Evolutionary conservation across 768 basidiomycete species (phyloP), one percentile per base, ranked within the genome.

Genomic region (Artomyces pyxidatus): DNA sequence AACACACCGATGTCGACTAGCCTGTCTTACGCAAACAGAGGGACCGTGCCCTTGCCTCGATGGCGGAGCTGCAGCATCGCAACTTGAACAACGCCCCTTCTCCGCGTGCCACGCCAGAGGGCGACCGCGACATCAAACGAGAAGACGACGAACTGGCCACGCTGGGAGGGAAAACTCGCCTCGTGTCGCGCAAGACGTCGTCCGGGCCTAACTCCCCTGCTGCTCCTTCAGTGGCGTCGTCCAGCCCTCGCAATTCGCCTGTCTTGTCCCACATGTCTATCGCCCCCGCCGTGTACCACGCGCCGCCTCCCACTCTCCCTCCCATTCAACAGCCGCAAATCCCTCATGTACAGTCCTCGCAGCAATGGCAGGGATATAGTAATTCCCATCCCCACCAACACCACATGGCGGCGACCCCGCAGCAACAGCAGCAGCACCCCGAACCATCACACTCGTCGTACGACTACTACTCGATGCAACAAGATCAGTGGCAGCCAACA

Each of bases 121-220:
- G 45, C 14, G 50, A 56, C 11, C 43, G 45, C 5, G 69, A 63
- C 16, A 65, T 80, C 51, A 82, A 83, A 60, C 73, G 70, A 47
- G 83, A 83, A 57, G 72, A 71, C 22, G 81, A 83, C 32, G 82
- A 81, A 48, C 59, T 83, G 32, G 73, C 77, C 6, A 75, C 74
- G 2, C 71, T 84, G 10, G 77, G 80, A 21, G 82, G 83, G 3
- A 76, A 76, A 66, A 83, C 81, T 8, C 73, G 81, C 19, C 71
- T 84, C 2, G 76, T 85, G 0, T 64, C 80, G 1, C 64, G 77
- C 12, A 72, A 75, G 52, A 63, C 72, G 10, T 61, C 66, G 17
- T 69, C 73, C 6, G 66, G 71, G 8, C 71, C 77, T n/a, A 51
- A 48, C 6, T 58, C 58, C 10, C 56, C 51, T 14, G 53, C 56